A percentile compares a stretch with the other conserved stretches of the same genome.
Evolutionary conservation across 139 green algal species (phyloP).

Genomic region (Coelastrella sp.): DNA sequence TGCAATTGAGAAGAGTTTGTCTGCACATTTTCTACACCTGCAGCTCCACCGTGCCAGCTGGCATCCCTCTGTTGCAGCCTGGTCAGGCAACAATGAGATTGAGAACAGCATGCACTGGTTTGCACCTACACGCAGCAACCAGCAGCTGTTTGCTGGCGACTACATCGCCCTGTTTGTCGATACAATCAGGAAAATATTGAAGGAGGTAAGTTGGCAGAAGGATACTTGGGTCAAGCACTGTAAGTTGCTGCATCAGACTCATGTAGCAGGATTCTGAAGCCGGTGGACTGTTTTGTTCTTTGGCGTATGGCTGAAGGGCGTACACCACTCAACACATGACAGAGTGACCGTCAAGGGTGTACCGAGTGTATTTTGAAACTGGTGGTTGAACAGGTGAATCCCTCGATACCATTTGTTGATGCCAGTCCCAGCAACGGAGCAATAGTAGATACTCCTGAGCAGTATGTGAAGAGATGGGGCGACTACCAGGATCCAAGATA

Average conservation of each 20-base stretch:
- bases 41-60: conserved; percentile 35
- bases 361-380: no score
- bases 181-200: conserved; percentile 53
- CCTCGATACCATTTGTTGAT: conserved; percentile 75
- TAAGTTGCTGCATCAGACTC: no score
- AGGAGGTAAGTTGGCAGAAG: conserved; percentile 2
- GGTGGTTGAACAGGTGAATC: conserved; percentile 46
- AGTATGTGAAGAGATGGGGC: conserved; percentile 56
- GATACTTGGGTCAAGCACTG: no score
- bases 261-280: not conserved
- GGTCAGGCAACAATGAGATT: conserved; percentile 80
- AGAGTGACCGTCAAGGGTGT: no score
- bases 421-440: conserved; percentile 70
- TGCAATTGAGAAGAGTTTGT: no score
- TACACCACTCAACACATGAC: no score
- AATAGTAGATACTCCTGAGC: conserved; percentile 25
- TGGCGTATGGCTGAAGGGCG: not conserved
- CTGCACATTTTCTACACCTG: no score
- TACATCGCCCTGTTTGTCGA: conserved; percentile 72
- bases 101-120: conserved; percentile 44
- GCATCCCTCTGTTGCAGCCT: conserved; percentile 70
- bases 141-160: conserved; percentile 66
- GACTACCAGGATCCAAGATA: conserved; percentile 41
- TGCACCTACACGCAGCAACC: conserved; percentile 50
- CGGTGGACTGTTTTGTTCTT: not conserved